Evolutionary conservation across 78 protist genomes (phyloP).

Genomic region (slime mould (Dictyostelium discoideum)): DNA sequence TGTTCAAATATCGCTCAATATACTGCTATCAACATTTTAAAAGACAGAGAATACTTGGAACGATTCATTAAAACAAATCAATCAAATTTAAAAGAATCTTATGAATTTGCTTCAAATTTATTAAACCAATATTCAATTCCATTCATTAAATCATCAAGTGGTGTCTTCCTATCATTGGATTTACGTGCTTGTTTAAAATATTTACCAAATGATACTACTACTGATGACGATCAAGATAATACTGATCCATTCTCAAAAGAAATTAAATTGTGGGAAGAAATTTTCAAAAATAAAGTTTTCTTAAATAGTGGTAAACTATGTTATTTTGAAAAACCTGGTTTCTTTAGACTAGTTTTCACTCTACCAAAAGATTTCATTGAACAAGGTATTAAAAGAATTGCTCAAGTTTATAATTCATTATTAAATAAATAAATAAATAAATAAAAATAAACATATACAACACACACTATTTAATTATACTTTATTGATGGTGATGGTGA

Average conservation of each 20-base stretch:
- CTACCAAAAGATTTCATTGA: background rate
- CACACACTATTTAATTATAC: no score
- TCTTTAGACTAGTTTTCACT: slow-evolving; percentile 17
- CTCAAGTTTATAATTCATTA: background rate
- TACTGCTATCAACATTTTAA: background rate
- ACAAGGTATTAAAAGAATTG: slow-evolving; percentile 23
- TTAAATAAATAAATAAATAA: background rate
- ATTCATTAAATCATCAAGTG: slow-evolving; percentile 22
- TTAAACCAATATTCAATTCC: slow-evolving; percentile 24
- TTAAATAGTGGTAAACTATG: slow-evolving; percentile 34
- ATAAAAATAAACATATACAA: background rate
- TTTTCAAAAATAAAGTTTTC: slow-evolving; percentile 7
- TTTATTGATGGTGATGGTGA: no score
- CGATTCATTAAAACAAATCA: slow-evolving; percentile 28
- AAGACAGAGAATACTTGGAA: slow-evolving; percentile 8
- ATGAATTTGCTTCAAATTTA: background rate
- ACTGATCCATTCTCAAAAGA: slow-evolving; percentile 1
- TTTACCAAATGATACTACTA: background rate
- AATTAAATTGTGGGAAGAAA: slow-evolving; percentile 27
- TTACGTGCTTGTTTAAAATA: background rate
- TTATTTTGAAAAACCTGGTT: slow-evolving; percentile 21
- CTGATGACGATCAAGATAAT: background rate
- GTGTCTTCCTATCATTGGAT: slow-evolving; percentile 55
- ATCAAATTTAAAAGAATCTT: background rate
- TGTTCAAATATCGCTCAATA: slow-evolving; percentile 55